These are phyloP conservation scores for Ascodesmis nigricans DNA, from an alignment of 495 filamentous ascomycete genomes.

Conservation along the genomic window DNA sequence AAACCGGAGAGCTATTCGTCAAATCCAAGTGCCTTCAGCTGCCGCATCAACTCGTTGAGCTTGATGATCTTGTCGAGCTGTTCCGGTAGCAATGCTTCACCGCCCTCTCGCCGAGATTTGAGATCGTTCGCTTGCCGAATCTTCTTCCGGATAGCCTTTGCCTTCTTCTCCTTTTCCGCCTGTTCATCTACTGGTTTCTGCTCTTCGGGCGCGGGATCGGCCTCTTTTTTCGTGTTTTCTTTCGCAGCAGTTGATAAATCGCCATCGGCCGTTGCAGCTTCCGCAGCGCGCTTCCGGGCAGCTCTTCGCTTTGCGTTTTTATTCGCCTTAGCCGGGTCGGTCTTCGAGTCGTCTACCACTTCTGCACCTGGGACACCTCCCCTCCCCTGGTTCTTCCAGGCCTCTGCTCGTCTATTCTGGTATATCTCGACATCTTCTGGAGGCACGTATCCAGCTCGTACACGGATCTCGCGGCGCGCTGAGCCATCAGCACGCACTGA, in stretches of 20 bases:
- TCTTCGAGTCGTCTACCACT: conserved; percentile 27
- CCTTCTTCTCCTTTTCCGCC: conserved; percentile 77
- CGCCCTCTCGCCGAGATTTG: conserved; percentile 72
- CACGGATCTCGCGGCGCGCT: conserved; percentile 71
- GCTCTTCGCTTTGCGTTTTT: conserved; percentile 92
- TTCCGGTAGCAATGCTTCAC: conserved; percentile 64
- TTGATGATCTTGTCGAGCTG: conserved; percentile 96
- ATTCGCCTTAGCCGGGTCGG: conserved; percentile 34
- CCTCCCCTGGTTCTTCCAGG: conserved; percentile 59
- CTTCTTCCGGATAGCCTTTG: conserved; percentile 85
- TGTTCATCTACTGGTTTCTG: conserved; percentile 15
- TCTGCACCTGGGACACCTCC: conserved; percentile 67
- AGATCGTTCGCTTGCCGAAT: conserved; percentile 79
- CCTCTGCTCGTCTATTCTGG: conserved; percentile 74
- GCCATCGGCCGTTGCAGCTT: conserved; percentile 24
- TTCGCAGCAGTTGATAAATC: conserved; percentile 24
- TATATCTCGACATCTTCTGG: conserved; percentile 94
- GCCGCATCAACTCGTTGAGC: conserved; percentile 77
- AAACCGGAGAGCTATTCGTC: no score
- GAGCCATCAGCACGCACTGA: conserved; percentile 73
- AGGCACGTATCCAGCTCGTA: conserved; percentile 78
- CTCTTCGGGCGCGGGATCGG: background rate
- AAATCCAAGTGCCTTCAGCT: conserved; percentile 71
- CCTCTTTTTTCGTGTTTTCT: conserved; percentile 18
- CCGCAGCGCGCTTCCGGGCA: conserved; percentile 67